Base-by-base conservation (phyloP, 306 rosid genomes). In the Alnus glutinosa region DNA sequence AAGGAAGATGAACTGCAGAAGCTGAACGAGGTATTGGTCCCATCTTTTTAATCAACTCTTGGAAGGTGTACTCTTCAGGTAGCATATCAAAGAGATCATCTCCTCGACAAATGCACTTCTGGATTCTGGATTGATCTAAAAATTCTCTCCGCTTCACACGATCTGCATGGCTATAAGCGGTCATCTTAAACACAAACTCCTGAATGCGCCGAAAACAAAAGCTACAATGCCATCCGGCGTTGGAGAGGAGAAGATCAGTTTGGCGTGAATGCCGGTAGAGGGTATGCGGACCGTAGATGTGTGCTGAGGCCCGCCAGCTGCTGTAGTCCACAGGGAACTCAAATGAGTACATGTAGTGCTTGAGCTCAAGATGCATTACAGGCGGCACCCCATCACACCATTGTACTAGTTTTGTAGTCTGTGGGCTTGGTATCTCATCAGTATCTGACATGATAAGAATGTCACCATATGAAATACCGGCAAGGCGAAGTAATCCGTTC, bases 181-280 rank as follows among this genome's bases (percentile, higher is more conserved):
- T 93, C 99, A 95, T 95, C 66, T 95, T 95, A 79, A 95, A 93
- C 73, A 85, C 94, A 78, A 93, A 90, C 44, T 95, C 99, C 4
- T 86, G 71, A 71, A 95, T 86, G 51, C 70, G 48, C 73, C 87
- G 86, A 82, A 95, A 93, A 84, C 97, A 95, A 61, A 95, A 95
- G 92, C 96, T 91, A 80, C 98, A 95, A 67, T 95, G 99, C 98
- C 98, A 95, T 64, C 99, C 98, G 16, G 97, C 92, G 75, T 95
- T 97, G 0, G 98, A 89, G 52, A 95, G 75, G 48, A 93, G 72
- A 11, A 83, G 42, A 61, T 91, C 71, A 0, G 91, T 80, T 73
- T 85, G 93, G 36, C 97, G 94, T 0, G 92, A 89, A 81, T 95
- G 99, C 51, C 81, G 81, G 62, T 93, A 95, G 1, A 11, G 82